These are phyloP conservation scores for Hypoxylon sp. DNA, from an alignment of 2,329 filamentous ascomycete genomes.

Conservation along the genomic window DNA sequence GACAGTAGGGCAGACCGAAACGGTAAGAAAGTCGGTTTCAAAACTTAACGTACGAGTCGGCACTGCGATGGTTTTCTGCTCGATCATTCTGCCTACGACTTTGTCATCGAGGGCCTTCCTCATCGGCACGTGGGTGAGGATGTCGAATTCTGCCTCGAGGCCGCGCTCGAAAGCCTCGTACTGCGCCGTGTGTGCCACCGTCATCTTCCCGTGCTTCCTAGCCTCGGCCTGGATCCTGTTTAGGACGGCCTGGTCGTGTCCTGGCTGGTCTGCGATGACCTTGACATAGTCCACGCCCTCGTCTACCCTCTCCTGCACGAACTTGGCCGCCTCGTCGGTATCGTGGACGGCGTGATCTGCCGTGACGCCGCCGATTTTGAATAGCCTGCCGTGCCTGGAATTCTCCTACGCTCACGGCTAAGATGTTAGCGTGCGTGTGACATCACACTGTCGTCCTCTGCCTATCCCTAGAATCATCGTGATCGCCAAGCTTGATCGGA, in stretches of 20 bases:
- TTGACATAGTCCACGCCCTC: constrained; percentile 44
- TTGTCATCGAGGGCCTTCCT: constrained; percentile 38
- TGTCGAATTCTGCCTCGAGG: constrained; percentile 41
- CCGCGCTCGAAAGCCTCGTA: constrained; percentile 38
- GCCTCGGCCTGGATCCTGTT: constrained; percentile 36
- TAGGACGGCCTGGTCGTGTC: constrained; percentile 37
- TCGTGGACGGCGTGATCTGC: constrained; percentile 24
- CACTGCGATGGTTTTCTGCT: constrained; percentile 36
- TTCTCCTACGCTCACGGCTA: constrained; percentile 13
- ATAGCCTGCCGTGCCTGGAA: constrained; percentile 28
- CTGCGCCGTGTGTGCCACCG: constrained; percentile 42
- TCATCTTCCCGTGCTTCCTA: constrained; percentile 37
- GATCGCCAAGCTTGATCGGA: background rate
- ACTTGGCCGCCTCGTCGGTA: constrained; percentile 26
- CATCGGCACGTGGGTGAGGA: constrained; percentile 43
- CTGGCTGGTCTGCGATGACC: constrained; percentile 39
- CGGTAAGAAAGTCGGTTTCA: background rate
- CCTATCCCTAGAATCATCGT: background rate
- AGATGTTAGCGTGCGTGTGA: constrained; percentile 9
- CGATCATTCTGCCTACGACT: constrained; percentile 29
- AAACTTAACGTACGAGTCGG: constrained; percentile 34
- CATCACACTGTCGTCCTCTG: background rate
- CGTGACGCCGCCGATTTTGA: constrained; percentile 22
- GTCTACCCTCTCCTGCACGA: constrained; percentile 30
- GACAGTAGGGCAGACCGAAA: background rate